phyloP scores from a whole-genome alignment of 768 basidiomycete genomes.

The Rhodocollybia butyracea region DNA sequence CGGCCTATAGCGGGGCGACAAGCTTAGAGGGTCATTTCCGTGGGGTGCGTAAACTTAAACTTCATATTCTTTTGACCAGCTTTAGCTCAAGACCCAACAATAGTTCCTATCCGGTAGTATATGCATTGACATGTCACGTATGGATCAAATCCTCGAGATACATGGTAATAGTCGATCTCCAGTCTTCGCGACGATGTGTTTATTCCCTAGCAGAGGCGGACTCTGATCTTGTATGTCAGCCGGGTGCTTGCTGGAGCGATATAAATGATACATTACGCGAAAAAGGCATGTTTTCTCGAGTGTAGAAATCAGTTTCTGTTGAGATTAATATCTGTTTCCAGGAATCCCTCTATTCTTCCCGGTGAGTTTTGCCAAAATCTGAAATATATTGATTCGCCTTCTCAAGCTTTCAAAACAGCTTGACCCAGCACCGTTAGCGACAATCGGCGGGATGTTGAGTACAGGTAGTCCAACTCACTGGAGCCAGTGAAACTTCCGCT shows the following conservation, averaged over 20 bases:
- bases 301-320: not conserved
- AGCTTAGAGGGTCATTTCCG: slow-evolving; percentile 75
- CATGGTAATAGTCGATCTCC: slow-evolving; percentile 43
- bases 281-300: slow-evolving; percentile 38
- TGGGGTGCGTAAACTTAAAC: slow-evolving; percentile 40
- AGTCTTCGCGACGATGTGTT: not conserved
- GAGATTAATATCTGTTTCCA: slow-evolving; percentile 15
- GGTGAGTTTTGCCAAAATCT: slow-evolving; percentile 36
- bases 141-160: slow-evolving; percentile 77
- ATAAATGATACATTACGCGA: slow-evolving; percentile 63
- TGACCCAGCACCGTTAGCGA: slow-evolving; percentile 78
- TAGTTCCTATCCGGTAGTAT: slow-evolving; percentile 57
- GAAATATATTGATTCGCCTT: not conserved
- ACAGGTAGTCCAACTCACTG: slow-evolving; percentile 87
- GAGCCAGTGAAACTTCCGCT: slow-evolving; percentile 52
- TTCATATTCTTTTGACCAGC: not conserved
- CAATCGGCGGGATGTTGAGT: slow-evolving; percentile 83
- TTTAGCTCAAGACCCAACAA: not conserved
- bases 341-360: slow-evolving; percentile 83
- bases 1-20: slow-evolving; percentile 79
- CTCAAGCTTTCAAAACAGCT: slow-evolving; percentile 38
- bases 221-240: slow-evolving; percentile 70
- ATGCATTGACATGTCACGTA: slow-evolving; percentile 72
- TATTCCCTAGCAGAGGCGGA: slow-evolving; percentile 48
- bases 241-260: slow-evolving; percentile 70